Conservation (phyloP, 75 land plant species). For the Chamaecyparis obtusa region DNA sequence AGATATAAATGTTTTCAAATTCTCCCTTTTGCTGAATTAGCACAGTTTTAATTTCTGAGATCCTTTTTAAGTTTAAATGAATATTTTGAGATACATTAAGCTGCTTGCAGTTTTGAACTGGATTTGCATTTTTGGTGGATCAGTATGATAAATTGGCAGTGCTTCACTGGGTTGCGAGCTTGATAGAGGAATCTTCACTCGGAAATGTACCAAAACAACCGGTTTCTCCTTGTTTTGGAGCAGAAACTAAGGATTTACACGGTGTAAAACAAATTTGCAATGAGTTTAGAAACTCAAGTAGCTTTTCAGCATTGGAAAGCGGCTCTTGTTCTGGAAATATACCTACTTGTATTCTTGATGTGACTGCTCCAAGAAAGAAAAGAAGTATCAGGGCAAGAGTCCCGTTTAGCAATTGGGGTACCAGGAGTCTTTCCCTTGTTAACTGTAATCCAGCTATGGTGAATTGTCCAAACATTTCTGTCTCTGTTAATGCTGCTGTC, state of each 20-base stretch:
- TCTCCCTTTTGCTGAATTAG: background rate
- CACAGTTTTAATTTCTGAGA: background rate
- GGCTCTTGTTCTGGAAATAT: background rate
- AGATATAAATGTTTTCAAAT: background rate
- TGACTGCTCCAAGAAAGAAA: background rate
- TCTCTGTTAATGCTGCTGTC: background rate
- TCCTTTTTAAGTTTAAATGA: background rate
- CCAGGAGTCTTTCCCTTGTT: slow-evolving; percentile 17
- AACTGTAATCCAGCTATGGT: background rate
- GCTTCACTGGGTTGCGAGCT: slow-evolving; percentile 67
- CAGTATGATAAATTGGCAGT: slow-evolving; percentile 67
- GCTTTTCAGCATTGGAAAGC: slow-evolving; percentile 48
- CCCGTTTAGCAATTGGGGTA: slow-evolving; percentile 35
- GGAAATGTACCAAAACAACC: slow-evolving; percentile 8
- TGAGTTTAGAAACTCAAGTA: slow-evolving; percentile 45
- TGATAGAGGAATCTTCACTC: slow-evolving; percentile 56
- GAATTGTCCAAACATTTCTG: background rate
- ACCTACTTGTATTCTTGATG: background rate
- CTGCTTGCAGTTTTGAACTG: background rate
- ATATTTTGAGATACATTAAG: background rate
- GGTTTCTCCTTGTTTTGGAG: background rate
- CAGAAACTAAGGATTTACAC: background rate
- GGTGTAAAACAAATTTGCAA: slow-evolving; percentile 11
- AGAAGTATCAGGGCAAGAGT: slow-evolving; percentile 49
- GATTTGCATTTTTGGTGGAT: background rate